Percentiles rank a stretch among this genome's conserved stretches.
These are phyloP conservation scores for Apiotrichum sp. DNA, from an alignment of 1,284 basidiomycete genomes.

Conservation along the genomic window DNA sequence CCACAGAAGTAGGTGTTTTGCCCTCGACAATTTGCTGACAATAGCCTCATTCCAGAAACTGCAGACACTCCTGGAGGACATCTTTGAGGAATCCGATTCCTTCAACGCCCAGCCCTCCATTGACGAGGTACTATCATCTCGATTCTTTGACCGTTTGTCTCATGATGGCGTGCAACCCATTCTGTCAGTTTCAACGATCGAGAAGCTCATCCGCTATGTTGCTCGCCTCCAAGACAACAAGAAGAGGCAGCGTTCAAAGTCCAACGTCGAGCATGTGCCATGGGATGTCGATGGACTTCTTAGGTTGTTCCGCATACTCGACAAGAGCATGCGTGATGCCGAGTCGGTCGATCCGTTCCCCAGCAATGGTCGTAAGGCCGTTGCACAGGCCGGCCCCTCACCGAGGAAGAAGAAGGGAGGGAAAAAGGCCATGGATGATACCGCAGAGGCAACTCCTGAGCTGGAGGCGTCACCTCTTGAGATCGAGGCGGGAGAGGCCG, in stretches of 20 bases:
- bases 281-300: slow-evolving; percentile 57
- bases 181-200: slow-evolving; percentile 57
- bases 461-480: slow-evolving; percentile 50
- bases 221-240: slow-evolving; percentile 21
- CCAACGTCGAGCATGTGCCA: slow-evolving; percentile 15
- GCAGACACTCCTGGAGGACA: slow-evolving; percentile 64
- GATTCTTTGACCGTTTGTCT: slow-evolving; percentile 63
- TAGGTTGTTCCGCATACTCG: slow-evolving; percentile 66
- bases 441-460: slow-evolving; percentile 6
- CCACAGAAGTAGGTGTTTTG: slow-evolving; percentile 55
- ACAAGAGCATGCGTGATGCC: slow-evolving; percentile 64
- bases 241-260: slow-evolving; percentile 15
- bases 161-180: slow-evolving; percentile 57
- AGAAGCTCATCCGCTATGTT: slow-evolving; percentile 52
- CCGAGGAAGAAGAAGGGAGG: slow-evolving; percentile 50
- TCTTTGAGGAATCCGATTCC: slow-evolving; percentile 81
- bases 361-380: slow-evolving; percentile 27
- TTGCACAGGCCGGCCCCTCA: slow-evolving; percentile 24
- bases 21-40: neutral
- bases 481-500: slow-evolving; percentile 51
- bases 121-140: slow-evolving; percentile 50
- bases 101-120: slow-evolving; percentile 61
- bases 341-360: slow-evolving; percentile 67
- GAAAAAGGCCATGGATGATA: slow-evolving; percentile 40
- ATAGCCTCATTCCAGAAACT: slow-evolving; percentile 69